These are phyloP conservation scores for Botrytis byssoidea DNA, from an alignment of 2,329 filamentous ascomycete genomes.

Conservation along the genomic window DNA sequence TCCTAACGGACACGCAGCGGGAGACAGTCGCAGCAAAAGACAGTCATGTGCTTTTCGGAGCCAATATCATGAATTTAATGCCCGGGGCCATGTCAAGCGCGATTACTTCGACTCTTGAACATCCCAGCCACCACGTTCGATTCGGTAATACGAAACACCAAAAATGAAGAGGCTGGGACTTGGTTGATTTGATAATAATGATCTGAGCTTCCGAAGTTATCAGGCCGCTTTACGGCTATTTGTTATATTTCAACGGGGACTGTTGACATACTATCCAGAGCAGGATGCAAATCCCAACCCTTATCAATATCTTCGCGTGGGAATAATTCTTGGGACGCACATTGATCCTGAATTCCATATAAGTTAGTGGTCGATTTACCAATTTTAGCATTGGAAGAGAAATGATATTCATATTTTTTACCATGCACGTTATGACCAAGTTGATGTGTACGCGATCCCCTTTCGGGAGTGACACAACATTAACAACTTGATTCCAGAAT, in stretches of 20 bases:
- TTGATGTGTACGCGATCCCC: conserved; percentile 8
- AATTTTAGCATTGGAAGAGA: background rate
- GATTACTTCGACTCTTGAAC: background rate
- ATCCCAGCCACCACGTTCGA: conserved; percentile 12
- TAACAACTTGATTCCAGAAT: conserved; percentile 12
- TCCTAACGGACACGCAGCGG: conserved; percentile 30
- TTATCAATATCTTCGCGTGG: background rate
- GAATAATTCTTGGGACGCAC: background rate
- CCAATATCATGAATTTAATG: conserved; percentile 14
- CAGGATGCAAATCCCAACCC: conserved; percentile 8
- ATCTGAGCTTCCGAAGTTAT: background rate
- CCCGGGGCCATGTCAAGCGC: conserved; percentile 4
- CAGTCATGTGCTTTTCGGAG: conserved; percentile 30
- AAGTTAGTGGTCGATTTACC: background rate
- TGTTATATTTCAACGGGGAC: conserved; percentile 8
- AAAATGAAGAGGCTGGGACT: conserved; percentile 18
- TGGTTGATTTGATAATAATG: background rate
- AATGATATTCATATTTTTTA: background rate
- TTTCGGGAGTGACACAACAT: conserved; percentile 23
- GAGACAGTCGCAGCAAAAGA: conserved; percentile 19
- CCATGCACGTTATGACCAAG: background rate
- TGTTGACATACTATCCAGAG: background rate
- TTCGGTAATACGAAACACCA: background rate
- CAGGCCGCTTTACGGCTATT: conserved; percentile 14
- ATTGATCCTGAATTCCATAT: background rate